Percentiles rank a stretch among this genome's conserved stretches.
Evolutionary conservation across 2,329 filamentous ascomycete species (phyloP).

Genomic region (Aspergillus novofumigatus): DNA sequence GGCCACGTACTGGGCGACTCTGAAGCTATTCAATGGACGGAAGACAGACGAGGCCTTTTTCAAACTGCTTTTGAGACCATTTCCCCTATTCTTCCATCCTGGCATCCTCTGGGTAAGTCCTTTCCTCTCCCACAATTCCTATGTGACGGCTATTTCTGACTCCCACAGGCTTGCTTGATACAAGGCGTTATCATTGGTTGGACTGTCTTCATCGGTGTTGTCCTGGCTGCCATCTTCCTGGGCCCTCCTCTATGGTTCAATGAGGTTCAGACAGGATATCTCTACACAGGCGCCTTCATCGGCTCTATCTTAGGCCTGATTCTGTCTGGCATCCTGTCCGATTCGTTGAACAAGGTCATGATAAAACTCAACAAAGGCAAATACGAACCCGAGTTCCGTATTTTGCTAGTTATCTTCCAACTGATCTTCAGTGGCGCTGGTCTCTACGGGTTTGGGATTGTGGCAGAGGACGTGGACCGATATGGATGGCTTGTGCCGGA

Average conservation of each 20-base stretch:
- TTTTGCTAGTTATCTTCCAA: slow-evolving; percentile 78
- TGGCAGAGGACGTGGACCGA: slow-evolving; percentile 55
- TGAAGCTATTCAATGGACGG: slow-evolving; percentile 73
- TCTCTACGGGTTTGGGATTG: slow-evolving; percentile 79
- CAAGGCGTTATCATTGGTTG: slow-evolving; percentile 91
- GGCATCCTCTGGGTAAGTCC: slow-evolving; percentile 69
- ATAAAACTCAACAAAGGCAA: slow-evolving; percentile 72
- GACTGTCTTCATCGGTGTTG: slow-evolving; percentile 87
- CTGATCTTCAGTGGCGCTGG: slow-evolving; percentile 72
- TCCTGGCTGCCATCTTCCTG: slow-evolving; percentile 77
- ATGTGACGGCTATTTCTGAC: slow-evolving; percentile 6
- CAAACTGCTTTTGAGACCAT: slow-evolving; percentile 64
- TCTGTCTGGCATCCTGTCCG: slow-evolving; percentile 69
- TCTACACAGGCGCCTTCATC: slow-evolving; percentile 80
- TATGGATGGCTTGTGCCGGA: slow-evolving; percentile 73
- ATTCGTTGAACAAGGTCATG: slow-evolving; percentile 66
- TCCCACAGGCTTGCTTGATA: slow-evolving; percentile 57
- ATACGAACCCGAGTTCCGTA: slow-evolving; percentile 88
- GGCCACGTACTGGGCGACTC: slow-evolving; percentile 53
- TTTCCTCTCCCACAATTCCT: slow-evolving; percentile 27
- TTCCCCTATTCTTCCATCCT: slow-evolving; percentile 78
- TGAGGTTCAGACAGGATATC: slow-evolving; percentile 77
- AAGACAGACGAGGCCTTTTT: slow-evolving; percentile 74
- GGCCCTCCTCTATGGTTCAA: slow-evolving; percentile 76
- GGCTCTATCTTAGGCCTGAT: slow-evolving; percentile 75